These are phyloP conservation scores for Dissophora globulifera DNA, from an alignment of 192 early-diverging fungal genomes.

Conservation along the genomic window DNA sequence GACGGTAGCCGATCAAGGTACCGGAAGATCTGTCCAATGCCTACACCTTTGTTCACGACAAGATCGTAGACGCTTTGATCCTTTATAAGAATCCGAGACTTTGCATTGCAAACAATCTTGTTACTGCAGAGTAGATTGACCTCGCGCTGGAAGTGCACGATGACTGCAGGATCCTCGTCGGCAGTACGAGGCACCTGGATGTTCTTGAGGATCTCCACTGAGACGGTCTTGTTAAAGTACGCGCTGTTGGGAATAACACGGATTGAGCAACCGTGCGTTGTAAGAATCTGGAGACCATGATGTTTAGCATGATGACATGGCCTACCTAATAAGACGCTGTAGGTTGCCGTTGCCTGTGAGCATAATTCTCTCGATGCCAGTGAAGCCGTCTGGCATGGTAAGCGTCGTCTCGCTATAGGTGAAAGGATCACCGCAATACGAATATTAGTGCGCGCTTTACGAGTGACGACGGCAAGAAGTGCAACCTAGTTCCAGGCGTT, in stretches of 20 bases:
- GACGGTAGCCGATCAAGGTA: constrained; percentile 53
- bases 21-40: constrained; percentile 59
- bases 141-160: constrained; percentile 54
- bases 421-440: too few relatives aligned
- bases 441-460: too few relatives aligned
- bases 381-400: constrained; percentile 51
- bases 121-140: constrained; percentile 54
- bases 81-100: constrained; percentile 49
- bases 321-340: constrained; percentile 56
- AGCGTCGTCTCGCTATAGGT: constrained; percentile 35
- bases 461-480: too few relatives aligned
- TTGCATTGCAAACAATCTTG: constrained; percentile 57
- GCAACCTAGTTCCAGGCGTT: too few relatives aligned
- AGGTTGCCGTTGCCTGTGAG: constrained; percentile 60
- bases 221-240: constrained; percentile 54
- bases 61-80: constrained; percentile 47
- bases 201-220: constrained; percentile 50
- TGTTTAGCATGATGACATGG: neutral
- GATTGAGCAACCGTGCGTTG: neutral
- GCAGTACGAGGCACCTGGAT: constrained; percentile 9
- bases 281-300: neutral
- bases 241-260: constrained; percentile 27
- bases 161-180: constrained; percentile 25
- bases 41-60: constrained; percentile 53
- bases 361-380: constrained; percentile 54